Evolutionary conservation across 1,284 basidiomycete species (phyloP).

Genomic region (Moniliella sp.): DNA sequence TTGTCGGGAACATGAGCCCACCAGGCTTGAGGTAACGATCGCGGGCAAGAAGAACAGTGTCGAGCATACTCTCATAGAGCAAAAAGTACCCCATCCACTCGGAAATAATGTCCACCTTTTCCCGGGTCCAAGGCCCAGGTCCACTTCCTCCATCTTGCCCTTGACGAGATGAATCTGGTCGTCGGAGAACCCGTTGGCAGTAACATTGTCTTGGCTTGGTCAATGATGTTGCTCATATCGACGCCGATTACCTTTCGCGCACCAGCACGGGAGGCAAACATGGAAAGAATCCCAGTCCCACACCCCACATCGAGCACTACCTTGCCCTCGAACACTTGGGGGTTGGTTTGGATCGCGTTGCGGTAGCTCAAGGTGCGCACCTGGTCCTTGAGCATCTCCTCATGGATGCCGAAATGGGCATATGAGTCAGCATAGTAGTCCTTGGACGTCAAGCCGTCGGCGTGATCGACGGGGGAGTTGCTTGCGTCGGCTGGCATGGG

Average conservation of each 20-base stretch:
- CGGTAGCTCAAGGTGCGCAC: slow-evolving; percentile 91
- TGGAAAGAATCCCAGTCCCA: slow-evolving; percentile 90
- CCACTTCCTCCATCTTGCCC: slow-evolving; percentile 82
- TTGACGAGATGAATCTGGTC: slow-evolving; percentile 48
- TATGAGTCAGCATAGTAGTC: slow-evolving; percentile 30
- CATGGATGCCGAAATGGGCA: slow-evolving; percentile 33
- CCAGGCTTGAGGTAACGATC: not conserved
- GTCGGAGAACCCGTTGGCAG: slow-evolving; percentile 88
- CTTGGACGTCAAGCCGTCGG: slow-evolving; percentile 1
- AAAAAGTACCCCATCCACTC: slow-evolving; percentile 99
- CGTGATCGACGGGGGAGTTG: too few species aligned
- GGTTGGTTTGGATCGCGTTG: slow-evolving; percentile 78
- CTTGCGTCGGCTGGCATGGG: too few species aligned
- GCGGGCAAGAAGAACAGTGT: not conserved
- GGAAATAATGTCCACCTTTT: slow-evolving; percentile 70
- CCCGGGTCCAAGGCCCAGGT: slow-evolving; percentile 35
- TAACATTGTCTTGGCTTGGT: slow-evolving; percentile 90
- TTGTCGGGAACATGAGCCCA: slow-evolving; percentile 42
- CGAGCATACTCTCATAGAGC: not conserved
- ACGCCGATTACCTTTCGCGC: slow-evolving; percentile 61
- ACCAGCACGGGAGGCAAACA: slow-evolving; percentile 96
- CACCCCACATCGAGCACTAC: slow-evolving; percentile 86
- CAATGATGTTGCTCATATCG: slow-evolving; percentile 99
- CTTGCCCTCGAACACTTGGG: slow-evolving; percentile 61
- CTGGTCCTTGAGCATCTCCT: slow-evolving; percentile 91